Percentiles rank a stretch among this genome's conserved stretches.
phyloP scores from a whole-genome alignment of 192 early-diverging fungal genomes.

The Backusella macrospora region DNA sequence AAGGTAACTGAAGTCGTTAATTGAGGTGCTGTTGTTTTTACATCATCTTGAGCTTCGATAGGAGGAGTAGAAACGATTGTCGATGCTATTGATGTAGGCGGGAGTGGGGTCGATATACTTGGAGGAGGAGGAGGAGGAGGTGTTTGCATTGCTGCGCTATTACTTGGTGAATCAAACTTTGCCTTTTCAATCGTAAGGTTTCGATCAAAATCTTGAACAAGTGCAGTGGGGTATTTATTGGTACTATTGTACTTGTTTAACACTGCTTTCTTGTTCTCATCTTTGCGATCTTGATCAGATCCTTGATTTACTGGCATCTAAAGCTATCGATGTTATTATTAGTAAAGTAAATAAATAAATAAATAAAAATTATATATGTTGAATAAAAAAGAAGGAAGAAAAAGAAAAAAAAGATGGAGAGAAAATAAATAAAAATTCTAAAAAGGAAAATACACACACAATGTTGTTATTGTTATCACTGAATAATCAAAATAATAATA shows the following conservation, averaged over 20 bases:
- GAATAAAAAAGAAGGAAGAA: neutral
- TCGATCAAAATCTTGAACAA: conserved; percentile 28
- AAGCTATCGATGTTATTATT: neutral
- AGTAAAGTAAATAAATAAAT: neutral
- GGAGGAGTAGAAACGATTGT: neutral
- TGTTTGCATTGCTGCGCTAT: neutral
- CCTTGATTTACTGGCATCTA: conserved; percentile 5
- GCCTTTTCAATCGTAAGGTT: conserved; percentile 41
- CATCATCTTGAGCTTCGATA: neutral
- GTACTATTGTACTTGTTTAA: conserved; percentile 36
- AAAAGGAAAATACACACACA: conserved; percentile 11
- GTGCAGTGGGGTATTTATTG: conserved; percentile 29
- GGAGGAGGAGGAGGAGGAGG: neutral
- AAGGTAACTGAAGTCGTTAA: conserved; percentile 19
- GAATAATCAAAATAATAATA: neutral
- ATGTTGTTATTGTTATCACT: neutral
- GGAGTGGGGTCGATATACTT: neutral
- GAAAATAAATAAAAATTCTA: neutral
- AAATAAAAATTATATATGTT: neutral
- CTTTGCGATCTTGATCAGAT: conserved; percentile 9
- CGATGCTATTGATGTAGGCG: neutral
- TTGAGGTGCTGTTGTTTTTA: conserved; percentile 1
- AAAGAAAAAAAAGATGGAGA: neutral
- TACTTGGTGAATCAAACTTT: conserved; percentile 31
- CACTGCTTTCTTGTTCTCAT: conserved; percentile 16